Percentiles rank a stretch among this genome's conserved stretches.
Conservation (phyloP, 768 basidiomycete genomes). For the Austroboletus festivus region DNA sequence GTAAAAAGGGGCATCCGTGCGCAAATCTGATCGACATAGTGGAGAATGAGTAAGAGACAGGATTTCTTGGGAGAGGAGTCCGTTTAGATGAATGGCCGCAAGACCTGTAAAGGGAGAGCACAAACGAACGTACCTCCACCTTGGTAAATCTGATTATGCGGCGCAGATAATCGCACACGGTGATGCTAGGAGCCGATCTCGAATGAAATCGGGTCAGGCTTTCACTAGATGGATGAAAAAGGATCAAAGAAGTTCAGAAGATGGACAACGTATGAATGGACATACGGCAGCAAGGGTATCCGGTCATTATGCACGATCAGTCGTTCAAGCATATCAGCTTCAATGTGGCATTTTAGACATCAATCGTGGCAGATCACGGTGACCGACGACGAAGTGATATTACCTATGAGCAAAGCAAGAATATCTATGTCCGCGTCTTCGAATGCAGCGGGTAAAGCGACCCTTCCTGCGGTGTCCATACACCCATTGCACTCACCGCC, state of each 20-base stretch:
- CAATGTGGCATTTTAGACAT: conserved; percentile 20
- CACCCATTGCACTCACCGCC: conserved; percentile 68
- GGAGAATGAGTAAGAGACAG: conserved; percentile 76
- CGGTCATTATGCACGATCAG: conserved; percentile 95
- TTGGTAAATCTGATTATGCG: conserved; percentile 95
- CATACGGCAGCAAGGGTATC: conserved; percentile 85
- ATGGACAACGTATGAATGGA: conserved; percentile 17
- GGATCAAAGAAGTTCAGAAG: conserved; percentile 20
- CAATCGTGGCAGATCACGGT: conserved; percentile 11
- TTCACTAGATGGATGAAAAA: conserved; percentile 49
- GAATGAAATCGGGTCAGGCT: conserved; percentile 96
- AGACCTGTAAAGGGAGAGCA: neutral
- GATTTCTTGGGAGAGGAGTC: conserved; percentile 50
- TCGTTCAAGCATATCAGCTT: conserved; percentile 95
- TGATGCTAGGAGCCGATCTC: conserved; percentile 82
- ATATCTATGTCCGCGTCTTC: conserved; percentile 80
- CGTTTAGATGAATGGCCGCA: conserved; percentile 7
- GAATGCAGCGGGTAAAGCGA: conserved; percentile 79
- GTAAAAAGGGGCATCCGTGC: conserved; percentile 84
- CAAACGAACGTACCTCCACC: conserved; percentile 67
- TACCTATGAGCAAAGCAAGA: conserved; percentile 88
- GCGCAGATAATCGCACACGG: conserved; percentile 86
- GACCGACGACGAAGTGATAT: conserved; percentile 26
- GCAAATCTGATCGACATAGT: conserved; percentile 94
- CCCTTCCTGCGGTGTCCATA: conserved; percentile 70